Percentiles rank a stretch among this genome's conserved stretches.
phyloP scores from a whole-genome alignment of 345 rosid genomes.

The Orychophragmus violaceus region DNA sequence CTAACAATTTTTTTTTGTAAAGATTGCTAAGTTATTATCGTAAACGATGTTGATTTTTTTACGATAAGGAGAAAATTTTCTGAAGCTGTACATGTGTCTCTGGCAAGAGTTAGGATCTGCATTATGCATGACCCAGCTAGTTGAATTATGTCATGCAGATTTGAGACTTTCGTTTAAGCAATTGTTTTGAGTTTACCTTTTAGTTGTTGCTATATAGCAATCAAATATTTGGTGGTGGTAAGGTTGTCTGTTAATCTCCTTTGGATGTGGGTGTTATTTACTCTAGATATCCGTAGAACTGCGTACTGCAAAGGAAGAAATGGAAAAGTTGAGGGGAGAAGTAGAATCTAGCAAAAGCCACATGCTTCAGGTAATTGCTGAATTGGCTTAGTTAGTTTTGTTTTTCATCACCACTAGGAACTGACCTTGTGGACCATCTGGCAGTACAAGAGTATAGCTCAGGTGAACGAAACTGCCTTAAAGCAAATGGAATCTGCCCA shows the following conservation, averaged over 20 bases:
- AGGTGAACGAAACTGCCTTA: slow-evolving; percentile 82
- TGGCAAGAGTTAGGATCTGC: slow-evolving; percentile 9
- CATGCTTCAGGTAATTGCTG: slow-evolving; percentile 78
- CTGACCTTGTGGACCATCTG: slow-evolving; percentile 21
- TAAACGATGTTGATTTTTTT: background rate
- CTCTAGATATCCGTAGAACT: slow-evolving; percentile 46
- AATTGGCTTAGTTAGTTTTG: background rate
- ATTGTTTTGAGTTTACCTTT: slow-evolving; percentile 1
- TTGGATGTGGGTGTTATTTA: slow-evolving; percentile 18
- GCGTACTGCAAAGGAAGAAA: slow-evolving; percentile 56
- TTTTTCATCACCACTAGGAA: background rate
- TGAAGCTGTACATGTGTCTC: background rate
- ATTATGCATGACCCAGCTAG: slow-evolving; percentile 9
- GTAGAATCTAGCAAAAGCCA: slow-evolving; percentile 73
- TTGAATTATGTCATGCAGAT: slow-evolving; percentile 1
- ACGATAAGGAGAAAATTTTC: background rate
- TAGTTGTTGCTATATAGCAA: background rate
- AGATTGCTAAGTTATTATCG: slow-evolving; percentile 3
- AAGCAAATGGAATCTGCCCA: slow-evolving; percentile 92
- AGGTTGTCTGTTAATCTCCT: slow-evolving; percentile 10
- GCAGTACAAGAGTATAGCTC: slow-evolving; percentile 93
- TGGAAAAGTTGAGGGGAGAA: slow-evolving; percentile 67
- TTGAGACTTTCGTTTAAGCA: background rate
- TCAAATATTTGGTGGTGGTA: background rate
- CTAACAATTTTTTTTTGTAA: slow-evolving; percentile 2